Evolutionary conservation across 2,329 filamentous ascomycete genomes (phyloP), one percentile per base, ranked within the genome.

Genomic region (Fusarium phyllophilum): DNA sequence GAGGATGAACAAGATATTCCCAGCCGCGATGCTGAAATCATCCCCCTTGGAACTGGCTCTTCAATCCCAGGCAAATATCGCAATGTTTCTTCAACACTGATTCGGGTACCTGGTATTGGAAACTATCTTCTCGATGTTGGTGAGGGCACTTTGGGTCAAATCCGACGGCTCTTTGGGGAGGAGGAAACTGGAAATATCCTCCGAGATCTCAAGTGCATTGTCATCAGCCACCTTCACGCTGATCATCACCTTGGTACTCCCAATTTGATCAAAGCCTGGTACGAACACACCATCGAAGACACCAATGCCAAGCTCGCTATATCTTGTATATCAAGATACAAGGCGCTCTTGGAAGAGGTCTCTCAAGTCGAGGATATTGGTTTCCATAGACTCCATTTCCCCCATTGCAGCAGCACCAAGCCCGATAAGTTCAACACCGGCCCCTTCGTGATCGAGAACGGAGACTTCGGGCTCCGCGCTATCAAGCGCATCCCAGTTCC

Each of bases 181-280:
- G 86, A 90, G 9, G 88, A 94, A 73, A 85, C 96, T 8, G 85
- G 85, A 34, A 86, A 91, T n/a, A 87, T 97, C 18, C 85, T 99
- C n/a, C 88, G 86, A 67, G 91, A 97, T 72, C 86, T 99, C 48
- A 92, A 91, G 61, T 89, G 91, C 75, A 92, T 99, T 72, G 97
- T 94, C 90, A 96, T 99, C 83, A 97, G 94, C 81, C 96, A 99
- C 83, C 86, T 97, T 71, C 96, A 99, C 82, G 96, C 96, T 9
- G 96, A 99, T 83, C 96, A 99, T 83, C 96, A 98, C 79, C 88
- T 99, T 26, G 96, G 96, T 34, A 93, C 91, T 2, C 87, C 90
- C n/a, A 89, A 91, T 11, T 85, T 98, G n/a, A 90, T 98, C 78
- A 91, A 89, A 78, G 93, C 93, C 11, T 97, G 95, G 94, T 90